These are phyloP conservation scores for Pleurotus tuber-regium DNA, from an alignment of 768 basidiomycete species.

Conservation along the genomic window DNA sequence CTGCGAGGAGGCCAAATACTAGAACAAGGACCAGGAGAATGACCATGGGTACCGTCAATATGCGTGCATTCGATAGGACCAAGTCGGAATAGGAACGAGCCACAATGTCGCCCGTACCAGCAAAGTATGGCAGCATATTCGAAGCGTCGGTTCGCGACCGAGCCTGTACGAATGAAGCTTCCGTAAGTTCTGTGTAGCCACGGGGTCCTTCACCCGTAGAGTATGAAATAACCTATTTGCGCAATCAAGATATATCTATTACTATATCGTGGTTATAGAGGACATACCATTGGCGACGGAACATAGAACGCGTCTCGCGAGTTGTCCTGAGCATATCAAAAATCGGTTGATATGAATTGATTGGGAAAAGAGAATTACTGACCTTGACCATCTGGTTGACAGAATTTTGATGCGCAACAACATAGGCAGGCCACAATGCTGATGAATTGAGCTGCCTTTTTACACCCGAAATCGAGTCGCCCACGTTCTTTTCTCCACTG, in stretches of 20 bases:
- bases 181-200: constrained; percentile 37
- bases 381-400: constrained; percentile 37
- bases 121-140: constrained; percentile 40
- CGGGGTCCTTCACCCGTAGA: constrained; percentile 33
- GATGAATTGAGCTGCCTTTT: constrained; percentile 28
- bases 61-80: constrained; percentile 14
- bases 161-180: constrained; percentile 27
- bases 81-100: constrained; percentile 34
- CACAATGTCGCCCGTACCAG: constrained; percentile 33
- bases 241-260: background rate
- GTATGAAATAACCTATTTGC: constrained; percentile 32
- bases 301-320: constrained; percentile 36
- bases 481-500: constrained; percentile 21
- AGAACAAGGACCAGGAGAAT: constrained; percentile 3
- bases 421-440: constrained; percentile 24
- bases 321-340: constrained; percentile 27
- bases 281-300: constrained; percentile 37
- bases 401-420: constrained; percentile 33
- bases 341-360: background rate
- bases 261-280: background rate
- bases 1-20: constrained; percentile 4
- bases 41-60: background rate
- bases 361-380: no score
- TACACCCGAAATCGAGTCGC: constrained; percentile 18
- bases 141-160: constrained; percentile 35